Base-by-base conservation (phyloP, 2,329 filamentous ascomycete species). In the Anisogramma anomala region DNA sequence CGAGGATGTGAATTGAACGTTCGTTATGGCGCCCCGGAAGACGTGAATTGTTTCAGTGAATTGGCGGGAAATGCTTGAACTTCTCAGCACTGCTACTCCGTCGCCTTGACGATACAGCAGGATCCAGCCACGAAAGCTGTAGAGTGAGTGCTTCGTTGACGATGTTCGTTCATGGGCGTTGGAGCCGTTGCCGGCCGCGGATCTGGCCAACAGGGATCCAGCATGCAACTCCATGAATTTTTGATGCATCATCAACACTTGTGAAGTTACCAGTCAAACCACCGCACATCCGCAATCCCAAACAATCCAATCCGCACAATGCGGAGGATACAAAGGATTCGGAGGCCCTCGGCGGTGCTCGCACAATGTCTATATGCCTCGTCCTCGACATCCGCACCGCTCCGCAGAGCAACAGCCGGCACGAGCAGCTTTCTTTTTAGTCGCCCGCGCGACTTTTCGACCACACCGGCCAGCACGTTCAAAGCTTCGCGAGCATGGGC, bases 301-400 rank as follows among this genome's bases (percentile, higher is more conserved):
- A 15, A 7, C 39, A 14, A 7, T n/a, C 27, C 36, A 23, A 23
- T 30, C 3, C 8, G 35, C 36, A 46, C 33, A 15, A 47, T 47
- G 44, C 37, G 38, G 33, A 47, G 44, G 34, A 47, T 47, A 47
- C 28, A 37, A 23, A 43, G 44, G 22, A 30, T 41, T 41, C 41
- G 36, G n/a, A 22, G 39, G 34, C 41, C 41, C 30, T 41, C 44
- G 34, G 37, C 31, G 27, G 41, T 36, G 14, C 30, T 47, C 17
- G 17, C 41, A 4, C 37, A 44, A 31, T 43, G 44, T 11, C 41
- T 47, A 14, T 41, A 47, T n/a, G 15, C 41, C 3, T 20, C 37
- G 17, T 31, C 44, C 20, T 30, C 40, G 9, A 6, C 26, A 28
- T 17, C 37, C 34, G 27, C 41, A 17, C 33, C 26, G 4, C 37